phyloP scores from a whole-genome alignment of 371 early-diverging fungal species.

The Actinomortierella ambigua region DNA sequence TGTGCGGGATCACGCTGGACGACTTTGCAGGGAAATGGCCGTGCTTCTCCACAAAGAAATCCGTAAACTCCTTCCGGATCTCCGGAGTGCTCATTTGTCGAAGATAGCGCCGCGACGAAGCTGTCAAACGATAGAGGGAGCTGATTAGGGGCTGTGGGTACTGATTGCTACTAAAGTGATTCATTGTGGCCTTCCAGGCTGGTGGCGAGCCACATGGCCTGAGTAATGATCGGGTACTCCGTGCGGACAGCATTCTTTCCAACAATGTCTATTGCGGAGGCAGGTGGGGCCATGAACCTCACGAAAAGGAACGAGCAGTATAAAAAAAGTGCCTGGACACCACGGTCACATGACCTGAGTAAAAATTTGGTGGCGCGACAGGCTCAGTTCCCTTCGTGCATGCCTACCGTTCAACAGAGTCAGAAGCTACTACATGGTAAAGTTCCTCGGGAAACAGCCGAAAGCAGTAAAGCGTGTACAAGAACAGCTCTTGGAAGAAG shows the following conservation, averaged over 20 bases:
- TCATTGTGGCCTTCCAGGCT: not conserved
- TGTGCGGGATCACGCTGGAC: constrained; percentile 68
- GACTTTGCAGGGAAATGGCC: constrained; percentile 23
- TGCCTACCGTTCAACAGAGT: too few species aligned
- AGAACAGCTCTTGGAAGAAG: too few species aligned
- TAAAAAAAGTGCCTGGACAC: too few species aligned
- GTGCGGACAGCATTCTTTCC: not conserved
- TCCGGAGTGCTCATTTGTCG: constrained; percentile 43
- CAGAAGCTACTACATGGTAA: too few species aligned
- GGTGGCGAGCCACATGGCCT: not conserved
- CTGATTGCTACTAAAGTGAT: not conserved
- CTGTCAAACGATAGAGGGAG: not conserved
- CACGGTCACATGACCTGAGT: too few species aligned
- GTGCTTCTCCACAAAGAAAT: constrained; percentile 37
- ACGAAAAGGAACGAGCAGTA: too few species aligned
- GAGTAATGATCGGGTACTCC: not conserved
- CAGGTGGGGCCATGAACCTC: too few species aligned
- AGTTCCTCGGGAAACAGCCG: too few species aligned
- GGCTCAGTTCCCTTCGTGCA: too few species aligned
- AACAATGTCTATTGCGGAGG: too few species aligned
- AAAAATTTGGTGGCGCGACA: too few species aligned
- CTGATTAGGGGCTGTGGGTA: not conserved
- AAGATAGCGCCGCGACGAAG: constrained; percentile 10
- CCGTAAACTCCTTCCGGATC: constrained; percentile 41
- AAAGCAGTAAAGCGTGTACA: too few species aligned